phyloP scores from a whole-genome alignment of 2,329 filamentous ascomycete species.

The Pochonia chlamydosporia region DNA sequence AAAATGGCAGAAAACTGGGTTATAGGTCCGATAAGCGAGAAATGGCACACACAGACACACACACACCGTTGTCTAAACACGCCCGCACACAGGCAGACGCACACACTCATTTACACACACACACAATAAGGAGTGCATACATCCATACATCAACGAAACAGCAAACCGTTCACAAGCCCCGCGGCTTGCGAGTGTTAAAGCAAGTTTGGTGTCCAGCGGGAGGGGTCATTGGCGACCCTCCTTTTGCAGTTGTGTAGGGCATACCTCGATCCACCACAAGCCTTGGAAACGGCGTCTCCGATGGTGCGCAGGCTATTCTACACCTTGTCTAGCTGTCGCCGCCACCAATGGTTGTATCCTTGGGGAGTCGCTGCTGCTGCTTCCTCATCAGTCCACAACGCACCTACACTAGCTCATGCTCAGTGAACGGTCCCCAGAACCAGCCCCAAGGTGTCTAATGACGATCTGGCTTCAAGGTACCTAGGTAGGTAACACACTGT shows the following conservation, averaged over 20 bases:
- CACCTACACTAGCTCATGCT: too few relatives aligned
- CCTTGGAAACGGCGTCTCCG: neutral
- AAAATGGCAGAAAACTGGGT: neutral
- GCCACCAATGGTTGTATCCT: too few relatives aligned
- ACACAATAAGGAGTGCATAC: too few relatives aligned
- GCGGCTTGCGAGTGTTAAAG: neutral
- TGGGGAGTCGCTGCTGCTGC: too few relatives aligned
- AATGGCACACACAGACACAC: neutral
- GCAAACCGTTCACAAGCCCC: too few relatives aligned
- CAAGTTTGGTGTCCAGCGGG: neutral
- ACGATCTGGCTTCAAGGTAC: too few relatives aligned
- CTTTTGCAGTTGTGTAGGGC: neutral
- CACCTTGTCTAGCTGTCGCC: too few relatives aligned
- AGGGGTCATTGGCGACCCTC: neutral
- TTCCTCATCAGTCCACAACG: too few relatives aligned
- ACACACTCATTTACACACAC: neutral
- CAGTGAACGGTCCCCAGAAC: too few relatives aligned
- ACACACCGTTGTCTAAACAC: slow-evolving; percentile 1
- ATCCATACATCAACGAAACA: too few relatives aligned
- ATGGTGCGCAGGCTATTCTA: neutral
- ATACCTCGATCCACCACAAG: neutral
- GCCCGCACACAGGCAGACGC: neutral
- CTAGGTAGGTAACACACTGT: too few relatives aligned
- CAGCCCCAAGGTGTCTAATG: too few relatives aligned
- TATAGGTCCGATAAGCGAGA: slow-evolving; percentile 9